Conservation (phyloP, 495 filamentous ascomycete genomes). For the Pyronema omphalodes region DNA sequence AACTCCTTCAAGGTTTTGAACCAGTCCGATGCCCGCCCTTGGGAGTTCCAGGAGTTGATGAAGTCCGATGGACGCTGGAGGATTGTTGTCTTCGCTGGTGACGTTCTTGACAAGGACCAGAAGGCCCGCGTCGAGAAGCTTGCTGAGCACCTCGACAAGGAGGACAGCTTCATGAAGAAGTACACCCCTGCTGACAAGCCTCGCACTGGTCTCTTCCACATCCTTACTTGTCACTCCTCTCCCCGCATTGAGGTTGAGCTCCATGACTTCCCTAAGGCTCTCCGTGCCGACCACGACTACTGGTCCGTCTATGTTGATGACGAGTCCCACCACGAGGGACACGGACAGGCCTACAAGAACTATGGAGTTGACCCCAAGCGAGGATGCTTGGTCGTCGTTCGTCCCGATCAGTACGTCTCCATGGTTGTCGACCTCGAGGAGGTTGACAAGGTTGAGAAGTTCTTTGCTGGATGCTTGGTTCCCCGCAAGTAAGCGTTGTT, state of each 20-base stretch:
- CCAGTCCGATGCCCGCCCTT: slow-evolving; percentile 36
- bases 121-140: slow-evolving; percentile 30
- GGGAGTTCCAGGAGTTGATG: slow-evolving; percentile 36
- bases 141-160: slow-evolving; percentile 31
- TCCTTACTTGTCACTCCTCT: slow-evolving; percentile 36
- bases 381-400: slow-evolving; percentile 42
- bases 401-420: slow-evolving; percentile 46
- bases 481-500: background rate
- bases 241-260: slow-evolving; percentile 29
- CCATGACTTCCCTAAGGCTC: slow-evolving; percentile 30
- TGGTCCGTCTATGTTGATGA: slow-evolving; percentile 48
- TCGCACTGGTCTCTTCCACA: slow-evolving; percentile 11
- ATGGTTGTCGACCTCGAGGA: slow-evolving; percentile 26
- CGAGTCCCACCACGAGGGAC: slow-evolving; percentile 44
- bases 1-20: slow-evolving; percentile 38
- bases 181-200: background rate
- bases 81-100: slow-evolving; percentile 40
- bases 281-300: slow-evolving; percentile 26
- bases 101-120: slow-evolving; percentile 26
- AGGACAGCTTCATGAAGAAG: slow-evolving; percentile 41
- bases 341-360: slow-evolving; percentile 43
- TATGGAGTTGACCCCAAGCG: slow-evolving; percentile 36
- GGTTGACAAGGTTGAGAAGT: slow-evolving; percentile 25
- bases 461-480: slow-evolving; percentile 27
- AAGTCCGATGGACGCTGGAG: slow-evolving; percentile 40